Evolutionary conservation across 2,329 filamentous ascomycete genomes (phyloP).

Genomic region (Penicillium sp.): DNA sequence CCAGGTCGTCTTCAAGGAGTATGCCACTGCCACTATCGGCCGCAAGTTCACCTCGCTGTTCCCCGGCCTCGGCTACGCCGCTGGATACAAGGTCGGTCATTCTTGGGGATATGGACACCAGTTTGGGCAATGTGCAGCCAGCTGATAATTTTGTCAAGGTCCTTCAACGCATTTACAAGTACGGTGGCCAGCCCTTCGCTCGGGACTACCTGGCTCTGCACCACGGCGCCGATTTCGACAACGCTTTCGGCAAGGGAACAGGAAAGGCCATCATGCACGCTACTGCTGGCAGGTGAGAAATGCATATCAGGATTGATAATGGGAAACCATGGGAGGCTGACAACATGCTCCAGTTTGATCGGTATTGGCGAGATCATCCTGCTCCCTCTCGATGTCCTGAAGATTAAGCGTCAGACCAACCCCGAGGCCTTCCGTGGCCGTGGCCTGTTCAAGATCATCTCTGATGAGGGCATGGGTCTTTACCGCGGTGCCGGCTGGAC

Average conservation of each 20-base stretch:
- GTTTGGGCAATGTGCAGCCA: background rate
- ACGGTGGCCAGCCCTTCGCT: constrained; percentile 92
- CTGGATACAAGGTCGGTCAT: constrained; percentile 78
- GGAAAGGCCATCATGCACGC: constrained; percentile 99
- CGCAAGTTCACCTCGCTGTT: constrained; percentile 93
- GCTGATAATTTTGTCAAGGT: constrained; percentile 51
- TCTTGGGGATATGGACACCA: background rate
- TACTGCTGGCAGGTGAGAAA: constrained; percentile 75
- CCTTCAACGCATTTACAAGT: constrained; percentile 97
- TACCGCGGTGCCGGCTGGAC: constrained; percentile 99
- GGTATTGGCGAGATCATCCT: constrained; percentile 97
- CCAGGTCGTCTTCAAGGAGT: constrained; percentile 89
- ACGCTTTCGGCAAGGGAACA: constrained; percentile 89
- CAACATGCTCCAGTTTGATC: constrained; percentile 63
- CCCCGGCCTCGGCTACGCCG: constrained; percentile 93
- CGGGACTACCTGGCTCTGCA: constrained; percentile 81
- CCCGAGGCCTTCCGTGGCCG: constrained; percentile 95
- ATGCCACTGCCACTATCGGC: constrained; percentile 66
- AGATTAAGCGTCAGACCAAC: constrained; percentile 99
- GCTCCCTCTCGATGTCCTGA: constrained; percentile 91
- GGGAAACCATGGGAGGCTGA: constrained; percentile 4
- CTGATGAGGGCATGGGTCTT: constrained; percentile 90
- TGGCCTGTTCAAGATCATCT: constrained; percentile 83
- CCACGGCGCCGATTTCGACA: constrained; percentile 80
- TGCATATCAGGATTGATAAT: background rate